These are phyloP conservation scores for Zea mays DNA, from an alignment of 176 grass and related monocot genomes.

Conservation along the genomic window DNA sequence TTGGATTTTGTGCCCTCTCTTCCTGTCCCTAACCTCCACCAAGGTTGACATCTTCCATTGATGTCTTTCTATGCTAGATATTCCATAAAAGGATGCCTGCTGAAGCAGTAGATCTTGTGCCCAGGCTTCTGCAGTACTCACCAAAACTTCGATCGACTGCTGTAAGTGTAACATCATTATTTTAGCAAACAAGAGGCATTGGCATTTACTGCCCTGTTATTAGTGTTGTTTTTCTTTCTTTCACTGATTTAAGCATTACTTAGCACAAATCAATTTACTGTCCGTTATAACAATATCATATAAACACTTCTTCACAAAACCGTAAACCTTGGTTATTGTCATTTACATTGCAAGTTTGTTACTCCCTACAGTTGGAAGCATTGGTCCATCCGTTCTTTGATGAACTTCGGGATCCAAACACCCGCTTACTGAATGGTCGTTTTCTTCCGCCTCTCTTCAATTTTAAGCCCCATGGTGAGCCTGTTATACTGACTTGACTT, in stretches of 20 bases:
- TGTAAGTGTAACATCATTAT: conserved; percentile 54
- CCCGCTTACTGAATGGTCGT: conserved; percentile 68
- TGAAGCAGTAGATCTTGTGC: conserved; percentile 99
- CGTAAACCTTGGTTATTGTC: not conserved
- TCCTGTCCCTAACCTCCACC: too few species aligned
- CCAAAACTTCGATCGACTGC: conserved; percentile 70
- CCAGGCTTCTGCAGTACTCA: conserved; percentile 87
- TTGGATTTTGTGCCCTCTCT: too few species aligned
- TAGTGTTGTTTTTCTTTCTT: not conserved
- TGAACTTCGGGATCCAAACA: conserved; percentile 79
- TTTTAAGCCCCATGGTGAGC: conserved; percentile 83
- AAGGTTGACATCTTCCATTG: conserved; percentile 34
- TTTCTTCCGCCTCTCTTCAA: too few species aligned
- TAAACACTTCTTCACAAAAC: not conserved
- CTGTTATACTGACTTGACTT: not conserved
- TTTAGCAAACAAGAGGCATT: conserved; percentile 5
- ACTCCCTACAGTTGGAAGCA: conserved; percentile 65
- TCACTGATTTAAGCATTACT: not conserved
- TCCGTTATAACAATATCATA: not conserved
- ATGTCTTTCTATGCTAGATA: conserved; percentile 35
- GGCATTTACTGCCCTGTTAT: not conserved
- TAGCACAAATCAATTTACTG: not conserved
- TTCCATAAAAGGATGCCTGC: too few species aligned
- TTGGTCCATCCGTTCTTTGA: conserved; percentile 91
- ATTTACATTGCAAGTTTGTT: conserved; percentile 17